Evolutionary conservation across 495 filamentous ascomycete genomes (phyloP).

Genomic region (Pyrenula aspistea): DNA sequence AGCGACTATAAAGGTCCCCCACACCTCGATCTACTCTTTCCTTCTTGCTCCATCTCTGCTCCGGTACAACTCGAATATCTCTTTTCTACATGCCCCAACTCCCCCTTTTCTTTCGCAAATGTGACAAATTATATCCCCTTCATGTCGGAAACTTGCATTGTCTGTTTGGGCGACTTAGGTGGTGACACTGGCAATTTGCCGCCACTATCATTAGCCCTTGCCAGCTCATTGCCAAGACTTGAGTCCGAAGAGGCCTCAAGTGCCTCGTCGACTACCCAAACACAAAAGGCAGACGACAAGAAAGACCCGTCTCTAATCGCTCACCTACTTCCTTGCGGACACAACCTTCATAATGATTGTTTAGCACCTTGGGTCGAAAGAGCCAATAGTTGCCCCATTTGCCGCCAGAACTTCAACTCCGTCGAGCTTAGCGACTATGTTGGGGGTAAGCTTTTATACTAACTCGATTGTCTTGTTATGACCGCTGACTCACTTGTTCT

Average conservation of each 20-base stretch:
- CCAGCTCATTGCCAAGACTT: slow-evolving; percentile 34
- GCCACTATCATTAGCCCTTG: slow-evolving; percentile 18
- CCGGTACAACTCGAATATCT: background rate
- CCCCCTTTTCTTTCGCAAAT: background rate
- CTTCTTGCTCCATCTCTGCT: background rate
- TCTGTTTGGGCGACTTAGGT: slow-evolving; percentile 87
- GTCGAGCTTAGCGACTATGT: slow-evolving; percentile 69
- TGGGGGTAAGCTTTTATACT: slow-evolving; percentile 51
- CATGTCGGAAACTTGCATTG: slow-evolving; percentile 93
- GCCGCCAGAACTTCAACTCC: slow-evolving; percentile 77
- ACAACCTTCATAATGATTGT: slow-evolving; percentile 84
- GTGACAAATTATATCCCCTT: slow-evolving; percentile 22
- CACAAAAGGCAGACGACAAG: slow-evolving; percentile 8
- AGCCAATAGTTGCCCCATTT: slow-evolving; percentile 96
- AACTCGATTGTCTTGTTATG: background rate
- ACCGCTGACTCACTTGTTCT: background rate
- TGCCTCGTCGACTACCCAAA: background rate
- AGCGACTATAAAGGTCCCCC: background rate
- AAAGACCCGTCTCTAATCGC: slow-evolving; percentile 43
- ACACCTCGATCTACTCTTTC: background rate
- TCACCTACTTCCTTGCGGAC: slow-evolving; percentile 63
- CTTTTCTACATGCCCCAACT: background rate
- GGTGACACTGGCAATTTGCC: slow-evolving; percentile 39
- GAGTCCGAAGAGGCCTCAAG: slow-evolving; percentile 21
- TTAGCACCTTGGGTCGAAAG: slow-evolving; percentile 86